Conservation (phyloP, 371 early-diverging fungal genomes). For the Mucor velutinosus region DNA sequence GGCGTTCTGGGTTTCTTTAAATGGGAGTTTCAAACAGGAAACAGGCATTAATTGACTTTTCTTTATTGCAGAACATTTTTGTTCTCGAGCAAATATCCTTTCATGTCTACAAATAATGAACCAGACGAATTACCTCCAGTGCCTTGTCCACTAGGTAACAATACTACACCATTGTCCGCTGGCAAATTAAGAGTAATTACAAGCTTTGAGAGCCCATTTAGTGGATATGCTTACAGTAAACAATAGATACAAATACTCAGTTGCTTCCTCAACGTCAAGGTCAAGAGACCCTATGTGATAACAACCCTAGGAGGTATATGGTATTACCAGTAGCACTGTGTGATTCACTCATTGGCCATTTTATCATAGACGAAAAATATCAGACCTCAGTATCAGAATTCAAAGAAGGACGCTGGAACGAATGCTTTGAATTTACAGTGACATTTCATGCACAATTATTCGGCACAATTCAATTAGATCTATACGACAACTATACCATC, state of each 20-base stretch:
- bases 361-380: conserved; percentile 58
- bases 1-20: neutral
- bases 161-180: neutral
- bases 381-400: conserved; percentile 69
- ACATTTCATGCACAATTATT: conserved; percentile 82
- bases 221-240: neutral
- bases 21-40: neutral
- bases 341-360: neutral
- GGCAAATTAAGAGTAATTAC: conserved; percentile 13
- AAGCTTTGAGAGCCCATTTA: neutral
- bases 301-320: conserved; percentile 45
- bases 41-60: neutral
- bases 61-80: neutral
- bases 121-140: neutral
- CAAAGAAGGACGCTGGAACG: conserved; percentile 73
- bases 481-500: conserved; percentile 60
- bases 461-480: conserved; percentile 70
- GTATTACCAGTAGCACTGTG: too few species aligned
- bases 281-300: conserved; percentile 44
- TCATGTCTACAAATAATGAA: neutral
- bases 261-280: conserved; percentile 42
- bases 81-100: neutral
- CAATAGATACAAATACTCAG: conserved; percentile 37
- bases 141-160: neutral
- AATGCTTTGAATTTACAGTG: conserved; percentile 71